phyloP scores from a whole-genome alignment of 352 stramenopile species.

The Phytophthora syringae region DNA sequence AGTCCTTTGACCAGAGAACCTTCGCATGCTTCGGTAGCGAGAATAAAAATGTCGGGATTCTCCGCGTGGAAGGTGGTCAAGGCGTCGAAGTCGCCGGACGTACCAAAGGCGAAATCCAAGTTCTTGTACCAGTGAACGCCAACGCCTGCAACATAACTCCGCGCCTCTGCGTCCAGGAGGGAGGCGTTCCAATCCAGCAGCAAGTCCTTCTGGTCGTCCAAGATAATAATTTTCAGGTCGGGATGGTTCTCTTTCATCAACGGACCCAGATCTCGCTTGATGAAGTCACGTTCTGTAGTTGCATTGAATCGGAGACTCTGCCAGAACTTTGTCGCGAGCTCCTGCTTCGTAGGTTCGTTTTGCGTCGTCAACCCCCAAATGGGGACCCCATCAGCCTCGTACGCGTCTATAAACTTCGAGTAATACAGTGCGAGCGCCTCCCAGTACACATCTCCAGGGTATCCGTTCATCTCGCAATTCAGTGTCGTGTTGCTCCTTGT shows the following conservation, averaged over 20 bases:
- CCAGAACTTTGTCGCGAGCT: conserved; percentile 39
- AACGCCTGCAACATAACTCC: conserved; percentile 78
- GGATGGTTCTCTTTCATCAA: conserved; percentile 69
- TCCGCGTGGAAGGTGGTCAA: conserved; percentile 60
- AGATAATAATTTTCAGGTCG: conserved; percentile 82
- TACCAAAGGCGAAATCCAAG: conserved; percentile 54
- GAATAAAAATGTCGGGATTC: conserved; percentile 79
- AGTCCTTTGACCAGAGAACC: conserved; percentile 35
- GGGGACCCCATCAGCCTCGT: conserved; percentile 51
- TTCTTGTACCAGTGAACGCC: conserved; percentile 90
- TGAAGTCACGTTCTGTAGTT: conserved; percentile 63
- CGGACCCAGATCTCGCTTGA: conserved; percentile 79
- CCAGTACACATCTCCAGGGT: conserved; percentile 48
- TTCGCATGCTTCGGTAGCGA: conserved; percentile 84
- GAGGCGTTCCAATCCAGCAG: conserved; percentile 51
- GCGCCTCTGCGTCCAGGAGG: conserved; percentile 50
- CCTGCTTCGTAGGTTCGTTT: conserved; percentile 67
- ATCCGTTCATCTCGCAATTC: conserved; percentile 46
- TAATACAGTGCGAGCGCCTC: conserved; percentile 73
- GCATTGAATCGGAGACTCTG: conserved; percentile 54
- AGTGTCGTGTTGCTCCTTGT: conserved; percentile 54
- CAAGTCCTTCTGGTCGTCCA: conserved; percentile 84
- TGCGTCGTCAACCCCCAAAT: conserved; percentile 76
- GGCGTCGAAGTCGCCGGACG: conserved; percentile 51
- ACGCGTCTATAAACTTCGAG: conserved; percentile 74